Base-by-base conservation (phyloP, 2,329 filamentous ascomycete genomes). In the Aquanectria penicillioides region DNA sequence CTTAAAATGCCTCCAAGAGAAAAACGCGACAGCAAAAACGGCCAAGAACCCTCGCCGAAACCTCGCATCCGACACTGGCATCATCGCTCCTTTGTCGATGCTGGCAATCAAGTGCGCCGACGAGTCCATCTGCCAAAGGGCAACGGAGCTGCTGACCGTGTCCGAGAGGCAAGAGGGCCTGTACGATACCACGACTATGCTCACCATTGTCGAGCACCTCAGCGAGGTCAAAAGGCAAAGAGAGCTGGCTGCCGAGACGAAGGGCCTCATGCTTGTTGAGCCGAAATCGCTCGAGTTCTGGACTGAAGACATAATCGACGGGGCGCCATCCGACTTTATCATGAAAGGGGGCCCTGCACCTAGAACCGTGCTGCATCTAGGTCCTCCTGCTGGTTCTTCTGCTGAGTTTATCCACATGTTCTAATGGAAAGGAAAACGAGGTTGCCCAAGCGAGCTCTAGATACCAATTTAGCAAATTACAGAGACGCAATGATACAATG, bases 71-170 rank as follows among this genome's bases (percentile, higher is more conserved):
- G 63, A 66, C 25, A 66, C 61, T 1, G 64, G 64, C 17, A 43
- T 66, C 9, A 33, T 66, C 9, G 60, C 57, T 13, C 63, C 63
- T 2, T 17, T 66, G 6, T 61, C 65, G 5, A 36, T 17, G 20
- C 23, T 66, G 37, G 63, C 63, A 9, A 20, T 66, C 5, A 66
- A 66, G 18, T 66, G 60, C 12, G 62, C 63, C 2, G 63, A 65
- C n/a, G 47, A 56, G 4, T 52, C 47, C 0, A 36, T 63, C 5
- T 26, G 31, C 4, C 38, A 22, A 12, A 58, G 52, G 25, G 60
- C 63, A 3, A 26, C 28, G 5, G 20, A 57, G 3, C 36, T 66
- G 23, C 63, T 66, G 9, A 31, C 50, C 9, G 29, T 36, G 0
- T 63, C 46, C 2, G 29, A 57, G 4, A 59, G 63, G 38, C 49